Evolutionary conservation across 768 basidiomycete species (phyloP).

Genomic region (Boletus reticulatus): DNA sequence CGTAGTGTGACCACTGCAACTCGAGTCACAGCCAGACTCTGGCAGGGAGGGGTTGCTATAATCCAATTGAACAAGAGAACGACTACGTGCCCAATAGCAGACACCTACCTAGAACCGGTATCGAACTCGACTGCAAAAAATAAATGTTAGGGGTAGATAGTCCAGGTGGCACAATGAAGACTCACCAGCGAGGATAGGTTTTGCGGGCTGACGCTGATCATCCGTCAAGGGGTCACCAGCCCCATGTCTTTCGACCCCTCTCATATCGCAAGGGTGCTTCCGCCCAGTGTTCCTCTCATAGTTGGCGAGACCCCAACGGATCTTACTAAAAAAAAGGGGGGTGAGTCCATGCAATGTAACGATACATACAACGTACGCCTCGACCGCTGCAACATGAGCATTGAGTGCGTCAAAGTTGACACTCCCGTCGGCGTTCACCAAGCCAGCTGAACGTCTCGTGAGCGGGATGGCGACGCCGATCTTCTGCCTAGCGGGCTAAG

Average conservation of each 20-base stretch:
- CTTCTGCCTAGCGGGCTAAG: background rate
- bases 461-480: slow-evolving; percentile 2
- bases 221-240: background rate
- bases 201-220: background rate
- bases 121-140: slow-evolving; percentile 24
- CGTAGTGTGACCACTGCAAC: slow-evolving; percentile 27
- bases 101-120: slow-evolving; percentile 23
- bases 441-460: background rate
- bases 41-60: slow-evolving; percentile 17
- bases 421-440: slow-evolving; percentile 6
- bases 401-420: slow-evolving; percentile 4
- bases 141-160: background rate
- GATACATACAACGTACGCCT: slow-evolving; percentile 5
- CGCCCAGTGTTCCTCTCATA: slow-evolving; percentile 10
- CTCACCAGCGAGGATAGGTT: slow-evolving; percentile 5
- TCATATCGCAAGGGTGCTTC: background rate
- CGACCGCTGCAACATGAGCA: background rate
- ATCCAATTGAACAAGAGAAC: background rate
- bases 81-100: background rate
- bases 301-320: background rate
- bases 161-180: background rate
- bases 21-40: background rate
- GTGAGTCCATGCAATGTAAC: background rate
- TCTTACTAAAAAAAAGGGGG: slow-evolving; percentile 4
- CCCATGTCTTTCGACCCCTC: background rate